phyloP scores from a whole-genome alignment of 768 basidiomycete genomes.

The Epithele typhae region DNA sequence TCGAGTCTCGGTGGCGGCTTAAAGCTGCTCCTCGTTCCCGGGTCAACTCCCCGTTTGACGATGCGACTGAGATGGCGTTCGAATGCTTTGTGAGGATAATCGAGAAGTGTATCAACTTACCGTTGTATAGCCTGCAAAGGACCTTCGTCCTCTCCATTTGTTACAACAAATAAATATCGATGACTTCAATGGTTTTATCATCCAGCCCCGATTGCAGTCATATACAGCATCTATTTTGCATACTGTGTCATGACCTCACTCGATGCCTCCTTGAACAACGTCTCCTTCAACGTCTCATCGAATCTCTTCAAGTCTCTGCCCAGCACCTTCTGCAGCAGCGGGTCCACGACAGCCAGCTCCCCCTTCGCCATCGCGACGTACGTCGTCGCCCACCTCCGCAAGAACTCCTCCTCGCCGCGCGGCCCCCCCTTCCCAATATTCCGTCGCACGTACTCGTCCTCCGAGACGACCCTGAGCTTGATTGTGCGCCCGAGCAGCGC shows the following conservation, averaged over 20 bases:
- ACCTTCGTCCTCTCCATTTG: too few species aligned
- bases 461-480: constrained; percentile 17
- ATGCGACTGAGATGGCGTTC: too few species aligned
- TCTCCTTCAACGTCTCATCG: constrained; percentile 23
- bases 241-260: constrained; percentile 17
- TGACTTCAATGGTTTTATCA: too few species aligned
- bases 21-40: too few species aligned
- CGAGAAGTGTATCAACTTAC: too few species aligned
- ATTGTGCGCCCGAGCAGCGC: constrained; percentile 15
- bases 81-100: too few species aligned
- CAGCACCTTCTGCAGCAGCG: constrained; percentile 23
- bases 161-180: too few species aligned
- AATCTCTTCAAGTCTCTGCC: constrained; percentile 25
- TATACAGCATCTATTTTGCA: constrained; percentile 22
- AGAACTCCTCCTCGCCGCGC: constrained; percentile 22
- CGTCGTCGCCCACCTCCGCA: constrained; percentile 27
- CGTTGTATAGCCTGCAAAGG: too few species aligned
- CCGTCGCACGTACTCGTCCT: constrained; percentile 24
- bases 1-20: neutral
- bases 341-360: constrained; percentile 26
- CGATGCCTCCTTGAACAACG: constrained; percentile 5
- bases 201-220: too few species aligned
- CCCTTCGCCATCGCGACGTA: constrained; percentile 26
- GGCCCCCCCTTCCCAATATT: constrained; percentile 14
- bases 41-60: too few species aligned